A percentile compares a stretch with the other conserved stretches of the same genome.
phyloP scores from a whole-genome alignment of 2,329 filamentous ascomycete species.

The Dactylonectria estremocensis region DNA sequence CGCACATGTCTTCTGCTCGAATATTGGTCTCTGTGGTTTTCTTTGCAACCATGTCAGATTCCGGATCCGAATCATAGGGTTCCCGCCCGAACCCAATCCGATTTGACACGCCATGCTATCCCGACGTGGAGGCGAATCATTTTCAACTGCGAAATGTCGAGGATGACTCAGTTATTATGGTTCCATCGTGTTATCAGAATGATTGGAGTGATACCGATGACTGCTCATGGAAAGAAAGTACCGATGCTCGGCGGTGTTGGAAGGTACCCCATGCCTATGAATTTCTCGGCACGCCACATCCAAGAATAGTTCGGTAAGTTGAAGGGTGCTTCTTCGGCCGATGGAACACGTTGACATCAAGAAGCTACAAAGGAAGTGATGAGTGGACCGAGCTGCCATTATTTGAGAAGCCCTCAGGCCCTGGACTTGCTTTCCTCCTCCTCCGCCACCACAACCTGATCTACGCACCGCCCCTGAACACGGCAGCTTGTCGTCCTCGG shows the following conservation, averaged over 20 bases:
- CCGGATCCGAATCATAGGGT: not conserved
- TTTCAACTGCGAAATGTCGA: not conserved
- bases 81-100: constrained; percentile 1
- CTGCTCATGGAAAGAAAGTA: constrained; percentile 6
- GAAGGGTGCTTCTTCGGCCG: not conserved
- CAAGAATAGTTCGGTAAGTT: constrained; percentile 7
- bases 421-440: not conserved
- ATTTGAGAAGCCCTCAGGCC: constrained; percentile 8
- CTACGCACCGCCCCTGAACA: not conserved
- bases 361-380: constrained; percentile 11
- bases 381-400: constrained; percentile 18
- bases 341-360: not conserved
- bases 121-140: not conserved
- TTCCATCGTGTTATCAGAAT: constrained; percentile 1
- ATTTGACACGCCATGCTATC: constrained; percentile 3
- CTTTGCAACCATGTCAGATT: not conserved
- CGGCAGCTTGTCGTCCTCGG: constrained; percentile 1
- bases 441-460: not conserved
- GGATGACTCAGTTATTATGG: constrained; percentile 3
- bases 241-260: constrained; percentile 10
- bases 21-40: not conserved
- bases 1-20: not conserved
- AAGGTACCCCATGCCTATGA: constrained; percentile 16
- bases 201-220: constrained; percentile 9
- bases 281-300: constrained; percentile 7